Conservation (phyloP, 1,284 basidiomycete species). For the Kalmanozyma brasiliensis region DNA sequence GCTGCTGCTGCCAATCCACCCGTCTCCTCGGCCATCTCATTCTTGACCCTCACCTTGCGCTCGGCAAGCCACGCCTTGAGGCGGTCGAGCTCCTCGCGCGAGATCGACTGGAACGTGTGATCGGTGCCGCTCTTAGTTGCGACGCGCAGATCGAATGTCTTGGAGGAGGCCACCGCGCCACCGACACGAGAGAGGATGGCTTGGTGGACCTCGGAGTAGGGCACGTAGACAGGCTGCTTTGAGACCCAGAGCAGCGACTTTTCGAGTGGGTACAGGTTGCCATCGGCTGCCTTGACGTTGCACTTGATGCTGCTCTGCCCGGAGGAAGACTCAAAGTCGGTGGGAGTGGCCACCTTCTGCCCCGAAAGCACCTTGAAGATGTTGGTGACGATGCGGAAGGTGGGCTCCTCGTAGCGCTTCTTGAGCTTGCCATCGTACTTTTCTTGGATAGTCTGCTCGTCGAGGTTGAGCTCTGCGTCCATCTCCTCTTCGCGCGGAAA, state of each 20-base stretch:
- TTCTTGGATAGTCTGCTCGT: slow-evolving; percentile 72
- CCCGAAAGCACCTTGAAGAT: slow-evolving; percentile 90
- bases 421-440: slow-evolving; percentile 82
- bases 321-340: slow-evolving; percentile 69
- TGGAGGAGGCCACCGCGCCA: slow-evolving; percentile 85
- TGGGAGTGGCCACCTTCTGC: slow-evolving; percentile 84
- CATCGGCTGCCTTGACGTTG: slow-evolving; percentile 96
- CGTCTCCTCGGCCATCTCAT: slow-evolving; percentile 89
- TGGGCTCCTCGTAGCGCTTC: slow-evolving; percentile 90
- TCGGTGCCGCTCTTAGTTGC: slow-evolving; percentile 80
- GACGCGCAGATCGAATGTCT: slow-evolving; percentile 94
- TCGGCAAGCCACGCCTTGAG: slow-evolving; percentile 86
- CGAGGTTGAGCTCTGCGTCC: slow-evolving; percentile 92
- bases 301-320: slow-evolving; percentile 80
- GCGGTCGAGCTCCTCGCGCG: slow-evolving; percentile 92
- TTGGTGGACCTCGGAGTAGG: slow-evolving; percentile 89
- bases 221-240: slow-evolving; percentile 91
- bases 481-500: slow-evolving; percentile 97
- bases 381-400: slow-evolving; percentile 93
- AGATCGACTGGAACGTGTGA: slow-evolving; percentile 83
- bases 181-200: slow-evolving; percentile 93
- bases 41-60: slow-evolving; percentile 93
- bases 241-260: slow-evolving; percentile 98
- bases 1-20: slow-evolving; percentile 70
- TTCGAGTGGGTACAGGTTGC: slow-evolving; percentile 96